phyloP scores from a whole-genome alignment of 495 filamentous ascomycete genomes.

The Niebla homalea region DNA sequence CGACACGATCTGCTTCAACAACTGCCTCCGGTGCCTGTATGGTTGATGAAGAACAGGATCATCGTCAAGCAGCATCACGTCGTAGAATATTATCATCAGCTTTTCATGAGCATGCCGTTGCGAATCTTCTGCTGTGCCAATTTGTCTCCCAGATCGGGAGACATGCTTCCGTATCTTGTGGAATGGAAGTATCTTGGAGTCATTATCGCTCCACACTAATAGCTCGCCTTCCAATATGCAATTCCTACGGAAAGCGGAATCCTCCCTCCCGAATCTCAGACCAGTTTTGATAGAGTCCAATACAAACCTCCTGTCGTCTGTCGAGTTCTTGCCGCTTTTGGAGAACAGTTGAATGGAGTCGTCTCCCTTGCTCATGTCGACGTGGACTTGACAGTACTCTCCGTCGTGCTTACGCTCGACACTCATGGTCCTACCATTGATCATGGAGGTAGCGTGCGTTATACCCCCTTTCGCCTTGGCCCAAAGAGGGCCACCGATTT shows the following conservation, averaged over 20 bases:
- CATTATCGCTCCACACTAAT: slow-evolving; percentile 57
- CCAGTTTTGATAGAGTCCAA: slow-evolving; percentile 39
- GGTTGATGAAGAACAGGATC: slow-evolving; percentile 46
- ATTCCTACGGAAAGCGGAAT: slow-evolving; percentile 42
- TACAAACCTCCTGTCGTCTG: slow-evolving; percentile 48
- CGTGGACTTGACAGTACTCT: slow-evolving; percentile 78
- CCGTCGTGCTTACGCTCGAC: slow-evolving; percentile 79
- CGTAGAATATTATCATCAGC: slow-evolving; percentile 74
- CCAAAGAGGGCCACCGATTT: slow-evolving; percentile 67
- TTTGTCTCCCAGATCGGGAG: slow-evolving; percentile 53
- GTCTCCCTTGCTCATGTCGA: slow-evolving; percentile 46
- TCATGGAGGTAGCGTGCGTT: slow-evolving; percentile 54
- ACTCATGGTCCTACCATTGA: slow-evolving; percentile 44
- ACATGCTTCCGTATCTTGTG: slow-evolving; percentile 74
- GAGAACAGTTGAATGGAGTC: slow-evolving; percentile 68
- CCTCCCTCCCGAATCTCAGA: slow-evolving; percentile 39
- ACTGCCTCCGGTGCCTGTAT: slow-evolving; percentile 45
- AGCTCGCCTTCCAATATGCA: slow-evolving; percentile 79
- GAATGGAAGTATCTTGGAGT: slow-evolving; percentile 50
- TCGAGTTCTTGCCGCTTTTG: slow-evolving; percentile 84
- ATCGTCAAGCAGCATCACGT: slow-evolving; percentile 60
- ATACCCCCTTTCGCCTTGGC: slow-evolving; percentile 41
- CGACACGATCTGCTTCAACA: slow-evolving; percentile 44
- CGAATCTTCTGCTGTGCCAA: slow-evolving; percentile 58
- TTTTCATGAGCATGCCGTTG: slow-evolving; percentile 59